Evolutionary conservation across 2,329 filamentous ascomycete species (phyloP).

Genomic region (Anthostomella pinea): DNA sequence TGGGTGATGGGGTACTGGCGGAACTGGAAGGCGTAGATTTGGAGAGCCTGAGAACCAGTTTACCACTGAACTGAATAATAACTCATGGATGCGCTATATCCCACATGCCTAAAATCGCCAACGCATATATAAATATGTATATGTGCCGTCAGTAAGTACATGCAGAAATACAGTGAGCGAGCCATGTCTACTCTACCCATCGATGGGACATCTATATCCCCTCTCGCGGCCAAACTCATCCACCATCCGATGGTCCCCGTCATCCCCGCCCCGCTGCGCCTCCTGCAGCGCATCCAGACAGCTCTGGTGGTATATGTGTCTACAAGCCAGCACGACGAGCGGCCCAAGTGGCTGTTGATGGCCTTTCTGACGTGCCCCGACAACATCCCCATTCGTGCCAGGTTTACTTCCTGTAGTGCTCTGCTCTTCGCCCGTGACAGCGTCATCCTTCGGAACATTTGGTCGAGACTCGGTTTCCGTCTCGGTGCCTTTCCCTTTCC

Average conservation of each 20-base stretch:
- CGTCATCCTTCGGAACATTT: constrained; percentile 5
- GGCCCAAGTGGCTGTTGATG: constrained; percentile 58
- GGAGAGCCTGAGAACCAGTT: too few relatives aligned
- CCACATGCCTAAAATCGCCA: too few relatives aligned
- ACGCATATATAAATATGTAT: constrained; percentile 9
- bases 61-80: not conserved
- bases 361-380: constrained; percentile 34
- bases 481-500: constrained; percentile 54
- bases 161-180: too few relatives aligned
- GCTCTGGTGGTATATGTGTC: constrained; percentile 67
- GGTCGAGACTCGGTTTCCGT: constrained; percentile 31
- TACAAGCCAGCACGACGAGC: constrained; percentile 66
- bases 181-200: constrained; percentile 45
- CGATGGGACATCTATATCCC: constrained; percentile 56
- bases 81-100: not conserved
- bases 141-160: too few relatives aligned
- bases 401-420: constrained; percentile 34
- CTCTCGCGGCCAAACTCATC: constrained; percentile 41
- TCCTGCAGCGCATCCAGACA: constrained; percentile 67
- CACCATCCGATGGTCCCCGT: constrained; percentile 41
- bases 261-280: constrained; percentile 47
- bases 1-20: too few relatives aligned
- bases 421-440: constrained; percentile 6
- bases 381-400: constrained; percentile 35
- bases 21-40: too few relatives aligned